These are phyloP conservation scores for Coprinellus micaceus DNA, from an alignment of 768 basidiomycete genomes.

Conservation along the genomic window DNA sequence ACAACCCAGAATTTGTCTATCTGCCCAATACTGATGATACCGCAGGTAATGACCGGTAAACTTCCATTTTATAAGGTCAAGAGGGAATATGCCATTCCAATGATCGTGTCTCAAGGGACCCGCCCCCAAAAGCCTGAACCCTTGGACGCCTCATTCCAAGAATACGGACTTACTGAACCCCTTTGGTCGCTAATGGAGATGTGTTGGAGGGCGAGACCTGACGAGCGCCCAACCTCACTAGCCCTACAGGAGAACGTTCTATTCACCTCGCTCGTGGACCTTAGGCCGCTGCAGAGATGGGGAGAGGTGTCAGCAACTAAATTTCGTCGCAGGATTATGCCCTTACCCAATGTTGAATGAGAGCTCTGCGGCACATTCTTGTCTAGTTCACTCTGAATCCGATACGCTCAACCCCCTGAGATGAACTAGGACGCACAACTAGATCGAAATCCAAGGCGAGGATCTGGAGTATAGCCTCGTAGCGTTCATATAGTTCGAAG, in stretches of 20 bases:
- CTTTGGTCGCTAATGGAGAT: neutral
- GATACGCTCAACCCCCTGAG: too few species aligned
- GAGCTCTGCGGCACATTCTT: too few species aligned
- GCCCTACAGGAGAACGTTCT: neutral
- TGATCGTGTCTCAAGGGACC: neutral
- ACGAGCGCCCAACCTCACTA: neutral
- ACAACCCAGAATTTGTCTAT: too few species aligned
- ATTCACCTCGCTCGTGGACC: neutral
- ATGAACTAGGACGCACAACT: too few species aligned
- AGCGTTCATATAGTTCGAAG: too few species aligned
- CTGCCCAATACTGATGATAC: neutral
- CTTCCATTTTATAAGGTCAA: constrained; percentile 19
- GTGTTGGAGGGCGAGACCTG: neutral
- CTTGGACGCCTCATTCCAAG: neutral
- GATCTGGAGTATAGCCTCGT: too few species aligned
- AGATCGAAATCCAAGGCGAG: too few species aligned
- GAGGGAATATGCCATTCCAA: neutral
- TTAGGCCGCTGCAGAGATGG: neutral
- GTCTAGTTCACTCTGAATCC: too few species aligned
- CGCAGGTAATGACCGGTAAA: constrained; percentile 14
- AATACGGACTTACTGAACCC: neutral
- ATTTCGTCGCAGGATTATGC: neutral
- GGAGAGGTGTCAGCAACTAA: neutral
- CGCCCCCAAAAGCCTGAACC: neutral
- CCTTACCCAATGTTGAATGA: too few species aligned